These are phyloP conservation scores for Castanospermum australe DNA, from an alignment of 306 rosid genomes.

Conservation along the genomic window DNA sequence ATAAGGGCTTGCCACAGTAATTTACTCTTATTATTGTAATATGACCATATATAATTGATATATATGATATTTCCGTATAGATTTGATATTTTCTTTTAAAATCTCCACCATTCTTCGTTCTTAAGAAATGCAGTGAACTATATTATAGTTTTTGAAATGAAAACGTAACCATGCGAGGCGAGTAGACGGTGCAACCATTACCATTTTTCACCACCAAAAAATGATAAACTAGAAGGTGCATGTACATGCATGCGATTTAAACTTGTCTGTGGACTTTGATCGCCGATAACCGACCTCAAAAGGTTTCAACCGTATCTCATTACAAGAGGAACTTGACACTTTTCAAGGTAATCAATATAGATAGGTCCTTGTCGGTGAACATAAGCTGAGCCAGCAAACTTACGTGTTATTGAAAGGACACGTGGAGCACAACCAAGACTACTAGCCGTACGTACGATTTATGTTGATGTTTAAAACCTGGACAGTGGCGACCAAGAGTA, in stretches of 20 bases:
- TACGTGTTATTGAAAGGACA: constrained; percentile 12
- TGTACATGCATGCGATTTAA: not conserved
- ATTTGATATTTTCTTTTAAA: too few species aligned
- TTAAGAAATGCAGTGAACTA: not conserved
- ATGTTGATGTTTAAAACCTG: not conserved
- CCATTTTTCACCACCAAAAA: not conserved
- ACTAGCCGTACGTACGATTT: not conserved
- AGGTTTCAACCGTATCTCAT: not conserved
- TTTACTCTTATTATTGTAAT: not conserved
- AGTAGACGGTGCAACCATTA: too few species aligned
- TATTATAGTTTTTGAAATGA: not conserved
- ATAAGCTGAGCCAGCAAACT: not conserved
- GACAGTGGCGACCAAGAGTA: not conserved
- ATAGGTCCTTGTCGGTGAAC: not conserved
- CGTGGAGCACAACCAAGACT: constrained; percentile 18
- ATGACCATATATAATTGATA: not conserved
- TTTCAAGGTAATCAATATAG: not conserved
- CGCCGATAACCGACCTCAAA: constrained; percentile 25
- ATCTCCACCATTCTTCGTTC: not conserved
- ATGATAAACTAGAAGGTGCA: not conserved
- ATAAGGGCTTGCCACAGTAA: not conserved
- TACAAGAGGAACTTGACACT: not conserved
- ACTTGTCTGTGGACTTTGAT: not conserved
- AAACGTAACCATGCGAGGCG: not conserved
- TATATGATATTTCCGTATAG: too few species aligned